A percentile compares a stretch with the other conserved stretches of the same genome.
Evolutionary conservation across 768 basidiomycete species (phyloP).

Genomic region (Amanita muscaria): DNA sequence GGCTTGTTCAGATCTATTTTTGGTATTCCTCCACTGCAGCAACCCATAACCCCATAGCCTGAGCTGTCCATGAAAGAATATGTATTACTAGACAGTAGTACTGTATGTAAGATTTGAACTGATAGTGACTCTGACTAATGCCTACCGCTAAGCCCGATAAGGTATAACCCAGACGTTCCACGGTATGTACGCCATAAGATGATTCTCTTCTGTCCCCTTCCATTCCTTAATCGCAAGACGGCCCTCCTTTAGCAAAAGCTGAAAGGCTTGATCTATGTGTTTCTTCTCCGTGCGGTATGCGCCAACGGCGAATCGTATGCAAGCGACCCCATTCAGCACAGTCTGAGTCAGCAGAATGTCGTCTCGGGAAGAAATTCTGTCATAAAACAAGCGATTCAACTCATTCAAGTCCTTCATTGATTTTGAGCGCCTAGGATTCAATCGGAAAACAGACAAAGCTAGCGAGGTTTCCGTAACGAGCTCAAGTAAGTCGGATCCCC

Average conservation of each 20-base stretch:
- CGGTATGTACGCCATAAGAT: too few relatives aligned
- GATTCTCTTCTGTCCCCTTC: too few relatives aligned
- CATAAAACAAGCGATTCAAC: slow-evolving; percentile 59
- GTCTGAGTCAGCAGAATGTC: slow-evolving; percentile 78
- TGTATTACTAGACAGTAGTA: too few relatives aligned
- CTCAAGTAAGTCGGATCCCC: slow-evolving; percentile 41
- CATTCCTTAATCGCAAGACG: slow-evolving; percentile 34
- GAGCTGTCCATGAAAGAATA: too few relatives aligned
- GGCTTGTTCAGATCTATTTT: too few relatives aligned
- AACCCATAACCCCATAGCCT: too few relatives aligned
- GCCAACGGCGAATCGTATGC: slow-evolving; percentile 74
- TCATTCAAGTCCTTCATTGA: slow-evolving; percentile 40
- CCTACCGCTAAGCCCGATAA: too few relatives aligned
- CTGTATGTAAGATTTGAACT: too few relatives aligned
- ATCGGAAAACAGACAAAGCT: slow-evolving; percentile 69
- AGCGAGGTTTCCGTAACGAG: slow-evolving; percentile 66
- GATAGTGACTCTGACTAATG: too few relatives aligned
- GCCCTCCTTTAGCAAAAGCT: slow-evolving; percentile 50
- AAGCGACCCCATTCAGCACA: slow-evolving; percentile 59
- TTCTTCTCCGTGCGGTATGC: slow-evolving; percentile 52
- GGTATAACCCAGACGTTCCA: too few relatives aligned
- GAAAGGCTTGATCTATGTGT: slow-evolving; percentile 57
- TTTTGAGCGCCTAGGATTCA: slow-evolving; percentile 30
- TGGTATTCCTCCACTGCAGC: too few relatives aligned
- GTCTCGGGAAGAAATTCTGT: slow-evolving; percentile 44